Base-by-base conservation (phyloP, 192 early-diverging fungal genomes). In the Rhizoclosmatium sp. region DNA sequence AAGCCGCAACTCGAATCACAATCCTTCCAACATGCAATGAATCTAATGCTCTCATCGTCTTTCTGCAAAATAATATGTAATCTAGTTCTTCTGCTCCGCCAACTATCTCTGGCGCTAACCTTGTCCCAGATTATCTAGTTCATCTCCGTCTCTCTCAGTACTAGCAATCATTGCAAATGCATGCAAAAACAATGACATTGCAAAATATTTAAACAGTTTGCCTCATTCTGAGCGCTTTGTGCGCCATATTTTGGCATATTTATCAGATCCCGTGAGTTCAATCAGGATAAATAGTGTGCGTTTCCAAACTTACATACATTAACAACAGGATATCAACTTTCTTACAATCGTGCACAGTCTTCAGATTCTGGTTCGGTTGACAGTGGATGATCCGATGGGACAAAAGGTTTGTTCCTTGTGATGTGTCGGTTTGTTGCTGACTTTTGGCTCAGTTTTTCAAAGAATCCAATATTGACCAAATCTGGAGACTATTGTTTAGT, bases 291-390 rank as follows among this genome's bases (percentile, higher is more conserved):
- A 69, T 9, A 46, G 14, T n/a, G 12, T 16, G 31, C 31, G 4
- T 46, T 14, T 47, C 46, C 47, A 9, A 69, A 0, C 31, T n/a
- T 47, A 19, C 9, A 5, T 12, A 44, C 21, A 69, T 39, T n/a
- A 47, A 41, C 47, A 14, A 2, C 42, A 75, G 72, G 72, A 75
- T 62, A 62, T 75, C 59, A 75, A 75, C 47, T 75, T 75, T 62
- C 45, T 75, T 10, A 48, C 72, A 40, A 41, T 62, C 3, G 60
- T 75, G 5, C 61, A 75, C 46, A 64, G 59, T 64, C 72, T 75
- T n/a, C 72, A 75, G n/a, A 75, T 75, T 75, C 56, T 75, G 19
- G 42, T 75, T 64, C 72, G 72, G 5, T 45, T 75, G 58, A 75
- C 72, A 10, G 56, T 75, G 7, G 72, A 75, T 23, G 61, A 75